Conservation (phyloP, 495 filamentous ascomycete species). For the Aspergillus campestris region DNA sequence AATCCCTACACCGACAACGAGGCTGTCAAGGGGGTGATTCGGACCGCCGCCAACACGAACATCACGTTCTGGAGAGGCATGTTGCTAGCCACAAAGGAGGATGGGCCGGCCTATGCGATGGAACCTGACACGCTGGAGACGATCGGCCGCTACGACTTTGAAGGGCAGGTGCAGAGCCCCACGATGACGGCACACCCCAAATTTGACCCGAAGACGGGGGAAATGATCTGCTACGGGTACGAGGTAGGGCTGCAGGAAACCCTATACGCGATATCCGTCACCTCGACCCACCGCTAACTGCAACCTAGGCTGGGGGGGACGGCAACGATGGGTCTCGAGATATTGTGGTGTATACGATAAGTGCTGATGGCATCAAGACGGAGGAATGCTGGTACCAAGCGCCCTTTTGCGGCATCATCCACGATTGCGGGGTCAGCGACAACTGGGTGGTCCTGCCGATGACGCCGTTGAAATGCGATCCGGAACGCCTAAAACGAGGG, state of each 20-base stretch:
- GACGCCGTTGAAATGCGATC: constrained; percentile 38
- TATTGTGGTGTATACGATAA: constrained; percentile 39
- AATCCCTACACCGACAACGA: constrained; percentile 44
- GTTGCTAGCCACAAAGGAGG: constrained; percentile 44
- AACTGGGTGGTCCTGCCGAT: constrained; percentile 43
- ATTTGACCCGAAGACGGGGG: constrained; percentile 45
- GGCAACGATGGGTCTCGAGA: constrained; percentile 30
- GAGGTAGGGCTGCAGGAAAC: constrained; percentile 4
- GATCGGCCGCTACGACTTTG: constrained; percentile 44
- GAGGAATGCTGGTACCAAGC: constrained; percentile 42
- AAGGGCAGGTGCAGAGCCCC: constrained; percentile 41
- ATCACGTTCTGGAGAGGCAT: constrained; percentile 41
- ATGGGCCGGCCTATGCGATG: constrained; percentile 44
- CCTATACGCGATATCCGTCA: too few relatives aligned
- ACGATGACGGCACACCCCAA: constrained; percentile 53
- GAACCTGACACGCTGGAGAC: constrained; percentile 45
- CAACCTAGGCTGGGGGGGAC: constrained; percentile 8
- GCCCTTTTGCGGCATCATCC: constrained; percentile 47
- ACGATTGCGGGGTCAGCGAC: constrained; percentile 42
- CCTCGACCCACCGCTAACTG: too few relatives aligned
- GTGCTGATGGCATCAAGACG: constrained; percentile 31
- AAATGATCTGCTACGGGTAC: constrained; percentile 47
- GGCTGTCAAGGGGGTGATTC: constrained; percentile 28
- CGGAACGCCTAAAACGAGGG: constrained; percentile 42
- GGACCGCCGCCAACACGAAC: constrained; percentile 44